Evolutionary conservation across 2,329 filamentous ascomycete genomes (phyloP), one percentile per base, ranked within the genome.

Genomic region (Colletotrichum sp.): DNA sequence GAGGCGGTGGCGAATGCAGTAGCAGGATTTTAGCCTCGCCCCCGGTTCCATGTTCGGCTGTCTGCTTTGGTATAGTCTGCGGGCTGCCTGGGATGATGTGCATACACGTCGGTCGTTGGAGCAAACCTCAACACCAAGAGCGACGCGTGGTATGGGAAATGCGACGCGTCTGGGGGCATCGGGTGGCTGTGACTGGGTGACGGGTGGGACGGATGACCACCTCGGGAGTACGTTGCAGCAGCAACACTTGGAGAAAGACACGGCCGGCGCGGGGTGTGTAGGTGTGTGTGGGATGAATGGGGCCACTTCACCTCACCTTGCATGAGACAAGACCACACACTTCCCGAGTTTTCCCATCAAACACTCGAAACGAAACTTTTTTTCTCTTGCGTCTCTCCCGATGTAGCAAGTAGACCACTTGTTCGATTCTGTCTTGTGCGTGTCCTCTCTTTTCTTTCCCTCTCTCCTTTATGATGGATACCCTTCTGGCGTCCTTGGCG

Each of bases 91-190:
- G 26, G 69, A 66, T 61, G 64, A 38, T 58, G 70, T 59, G 58
- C 59, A 71, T 66, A 61, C 12, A 63, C 38, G 43, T 38, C 58
- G 16, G 28, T 13, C 55, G 38, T n/a, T 58, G 58, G 62, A 56
- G 52, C 28, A 26, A 52, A 32, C 56, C 30, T 76, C 75, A 73
- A 77, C 75, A 77, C 75, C 75, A 77, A 56, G 59, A 43, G 62
- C 64, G 69, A 76, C 75, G 75, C 75, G 75, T 77, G 52, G 68
- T 72, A 77, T 77, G 61, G 52, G 52, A 69, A 67, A 36, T 69
- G 38, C 63, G 75, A 76, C 75, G 75, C 75, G 75, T 76, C 58
- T 73, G 26, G 64, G 59, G 43, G 55, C 66, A 64, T 56, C 16
- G 58, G 24, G 64, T 69, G 65, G 66, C 28, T 74, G 59, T 56